Base-by-base conservation (phyloP, 2,329 filamentous ascomycete species). In the Dactylellina cionopaga region DNA sequence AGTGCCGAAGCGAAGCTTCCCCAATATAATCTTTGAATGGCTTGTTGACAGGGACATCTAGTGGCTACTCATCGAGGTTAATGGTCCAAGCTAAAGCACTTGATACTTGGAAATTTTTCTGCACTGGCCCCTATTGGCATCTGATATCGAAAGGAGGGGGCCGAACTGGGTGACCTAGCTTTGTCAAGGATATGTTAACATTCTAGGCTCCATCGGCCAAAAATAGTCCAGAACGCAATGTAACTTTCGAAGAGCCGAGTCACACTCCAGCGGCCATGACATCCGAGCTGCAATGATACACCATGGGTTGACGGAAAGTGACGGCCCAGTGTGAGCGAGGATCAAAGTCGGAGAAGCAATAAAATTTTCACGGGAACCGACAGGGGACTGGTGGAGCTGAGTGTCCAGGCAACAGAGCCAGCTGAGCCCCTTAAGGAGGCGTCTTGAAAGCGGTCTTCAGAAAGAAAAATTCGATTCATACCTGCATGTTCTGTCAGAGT, bases 381-480 rank as follows among this genome's bases (percentile, higher is more conserved):
- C 37, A 41, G 37, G 37, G 37, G 37, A 41, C 37, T 41, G 37
- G 17, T 41, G 37, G 37, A 41, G 37, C 37, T 41, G 37, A 41
- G 37, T 41, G n/a, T 41, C 37, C 37, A 41, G 37, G 37, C 37
- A 41, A 41, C 37, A 41, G 37, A 41, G 37, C 37, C 37, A 41
- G 37, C 37, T 41, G 37, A 41, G 37, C 37, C 37, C 37, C 37
- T 41, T 41, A 15, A 41, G 37, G 37, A 41, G 37, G 37, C 37
- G 37, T 41, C 37, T 41, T 41, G 37, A 41, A 41, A 41, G 37
- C 37, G 37, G n/a, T 41, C 37, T 41, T 41, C 37, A 41, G 37
- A 41, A 41, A 41, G 37, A 41, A 41, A 41, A 41, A 41, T 41
- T 41, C 37, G 37, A 41, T 7, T 41, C 37, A 41, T 41, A 41